Percentiles rank a stretch among this genome's conserved stretches.
Conservation (phyloP, 805 yeast species). For the Jamesozyma piceae region DNA sequence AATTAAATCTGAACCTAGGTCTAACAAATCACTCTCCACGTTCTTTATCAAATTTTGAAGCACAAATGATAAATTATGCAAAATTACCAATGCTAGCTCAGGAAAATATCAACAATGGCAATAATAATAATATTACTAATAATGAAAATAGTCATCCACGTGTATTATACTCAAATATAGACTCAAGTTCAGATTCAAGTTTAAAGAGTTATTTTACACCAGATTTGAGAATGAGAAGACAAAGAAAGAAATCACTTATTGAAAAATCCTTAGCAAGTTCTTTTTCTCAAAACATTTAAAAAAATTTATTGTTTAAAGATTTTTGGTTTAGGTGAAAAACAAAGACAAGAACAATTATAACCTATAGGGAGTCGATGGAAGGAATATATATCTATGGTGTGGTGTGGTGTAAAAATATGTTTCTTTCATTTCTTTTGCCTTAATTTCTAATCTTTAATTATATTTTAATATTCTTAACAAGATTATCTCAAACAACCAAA, state of each 20-base stretch:
- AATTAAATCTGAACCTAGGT: neutral
- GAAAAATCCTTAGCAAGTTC: constrained; percentile 17
- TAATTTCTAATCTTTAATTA: too few species aligned
- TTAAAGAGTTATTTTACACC: neutral
- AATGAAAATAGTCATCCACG: neutral
- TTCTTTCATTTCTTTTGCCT: too few species aligned
- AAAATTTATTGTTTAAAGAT: neutral
- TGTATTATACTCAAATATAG: neutral
- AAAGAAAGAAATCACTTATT: constrained; percentile 17
- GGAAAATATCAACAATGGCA: neutral
- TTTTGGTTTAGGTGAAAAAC: too few species aligned
- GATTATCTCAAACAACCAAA: too few species aligned
- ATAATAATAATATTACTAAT: neutral
- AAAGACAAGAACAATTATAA: too few species aligned
- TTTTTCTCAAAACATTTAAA: constrained; percentile 7
- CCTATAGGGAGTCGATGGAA: too few species aligned
- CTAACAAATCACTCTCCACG: neutral
- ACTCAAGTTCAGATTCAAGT: constrained; percentile 5
- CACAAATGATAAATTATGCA: neutral
- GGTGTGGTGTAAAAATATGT: too few species aligned
- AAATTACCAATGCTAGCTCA: neutral
- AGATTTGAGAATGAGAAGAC: neutral
- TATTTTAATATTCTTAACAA: too few species aligned
- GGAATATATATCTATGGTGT: too few species aligned
- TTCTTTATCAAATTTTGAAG: neutral